Evolutionary conservation across 2,329 filamentous ascomycete species (phyloP), one percentile per base, ranked within the genome.

Genomic region (Cladobotryum mycophilum): DNA sequence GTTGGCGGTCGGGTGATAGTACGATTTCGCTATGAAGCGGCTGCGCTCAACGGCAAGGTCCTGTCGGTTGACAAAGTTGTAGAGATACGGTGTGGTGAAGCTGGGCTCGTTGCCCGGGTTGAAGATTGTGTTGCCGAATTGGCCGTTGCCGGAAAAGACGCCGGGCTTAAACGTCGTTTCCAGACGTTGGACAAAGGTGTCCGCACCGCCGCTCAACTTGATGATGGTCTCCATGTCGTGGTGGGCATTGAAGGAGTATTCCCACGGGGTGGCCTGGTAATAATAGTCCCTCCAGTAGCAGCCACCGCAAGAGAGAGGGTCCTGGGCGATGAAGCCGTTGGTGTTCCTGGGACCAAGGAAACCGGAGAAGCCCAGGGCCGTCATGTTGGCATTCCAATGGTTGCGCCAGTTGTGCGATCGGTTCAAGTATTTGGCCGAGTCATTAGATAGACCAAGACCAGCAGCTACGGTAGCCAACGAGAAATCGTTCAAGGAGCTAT

Each of bases 371-470:
- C 76, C 78, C 0, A 84, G 71, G 0, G 80, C 79, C 1, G 69
- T 71, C 41, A 80, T 74, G 43, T 78, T 63, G 0, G 75, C 61
- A 61, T 88, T 83, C 84, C 83, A 89, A 56, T 88, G 84, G 60
- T 86, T 87, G 14, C 81, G 75, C 85, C 85, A 89, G 59, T 86
- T 84, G 9, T 76, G 72, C 1, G 82, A 85, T 8, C 84, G 77
- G 42, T 76, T 69, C 22, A 86, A 70, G 56, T 88, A 88, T 48
- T 74, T 82, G 3, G 67, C 54, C 3, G 79, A 76, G 40, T 84
- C 79, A 1, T 67, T 66, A 0, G 59, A 51, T 43, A 76, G 75
- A 2, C 71, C 74, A 2, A 86, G 65, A 0, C 82, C 83, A 1
- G 60, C 64, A 3, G 85, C 85, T 11, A 89, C 80, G 60, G 84